Evolutionary conservation across 2,329 filamentous ascomycete species (phyloP).

Genomic region (Rhynchosporium agropyri): DNA sequence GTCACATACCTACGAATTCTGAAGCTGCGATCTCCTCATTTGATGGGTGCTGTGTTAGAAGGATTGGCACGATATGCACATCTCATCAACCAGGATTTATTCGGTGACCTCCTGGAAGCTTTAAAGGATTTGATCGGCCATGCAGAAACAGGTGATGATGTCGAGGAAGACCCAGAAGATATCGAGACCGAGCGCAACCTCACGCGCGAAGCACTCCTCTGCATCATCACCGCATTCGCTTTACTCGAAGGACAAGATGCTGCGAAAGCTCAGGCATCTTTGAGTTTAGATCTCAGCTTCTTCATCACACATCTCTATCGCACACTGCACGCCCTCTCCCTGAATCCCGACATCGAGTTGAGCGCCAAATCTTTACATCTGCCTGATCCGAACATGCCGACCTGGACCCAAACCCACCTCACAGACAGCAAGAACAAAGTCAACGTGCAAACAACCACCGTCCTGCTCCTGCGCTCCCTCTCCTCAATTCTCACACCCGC

Average conservation of each 20-base stretch:
- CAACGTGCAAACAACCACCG: conserved; percentile 93
- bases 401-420: conserved; percentile 43
- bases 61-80: conserved; percentile 92
- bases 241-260: conserved; percentile 92
- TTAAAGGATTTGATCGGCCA: conserved; percentile 89
- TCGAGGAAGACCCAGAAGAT: conserved; percentile 51
- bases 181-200: conserved; percentile 67
- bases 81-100: conserved; percentile 98
- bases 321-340: conserved; percentile 74
- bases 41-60: conserved; percentile 97
- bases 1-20: conserved; percentile 93
- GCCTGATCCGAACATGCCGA: conserved; percentile 60
- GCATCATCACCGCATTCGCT: conserved; percentile 95
- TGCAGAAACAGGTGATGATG: conserved; percentile 59
- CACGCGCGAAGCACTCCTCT: conserved; percentile 85
- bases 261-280: conserved; percentile 75
- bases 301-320: conserved; percentile 95
- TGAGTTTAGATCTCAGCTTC: conserved; percentile 91
- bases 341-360: conserved; percentile 85
- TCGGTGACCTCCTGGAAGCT: conserved; percentile 91
- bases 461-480: conserved; percentile 85
- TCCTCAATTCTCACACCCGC: conserved; percentile 78
- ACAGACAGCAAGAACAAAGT: conserved; percentile 64
- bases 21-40: conserved; percentile 75
- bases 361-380: conserved; percentile 73